Conservation (phyloP, 73 alveolate species). For the Loxodes magnus region DNA sequence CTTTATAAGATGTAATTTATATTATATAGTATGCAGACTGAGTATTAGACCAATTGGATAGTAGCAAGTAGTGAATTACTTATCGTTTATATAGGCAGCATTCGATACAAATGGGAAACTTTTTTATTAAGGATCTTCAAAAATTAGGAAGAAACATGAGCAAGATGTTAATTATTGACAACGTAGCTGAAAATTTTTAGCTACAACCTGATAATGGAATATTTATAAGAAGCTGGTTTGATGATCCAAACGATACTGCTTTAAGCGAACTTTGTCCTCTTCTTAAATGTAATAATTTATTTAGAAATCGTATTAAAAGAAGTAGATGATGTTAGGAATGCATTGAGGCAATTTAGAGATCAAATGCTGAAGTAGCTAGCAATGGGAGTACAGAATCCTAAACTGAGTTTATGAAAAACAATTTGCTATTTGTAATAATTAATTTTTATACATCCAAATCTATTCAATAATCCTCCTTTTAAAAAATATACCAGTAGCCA, state of each 20-base stretch:
- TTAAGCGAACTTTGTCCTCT: constrained; percentile 77
- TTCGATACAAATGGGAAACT: constrained; percentile 59
- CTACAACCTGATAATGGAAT: constrained; percentile 26
- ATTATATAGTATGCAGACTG: constrained; percentile 78
- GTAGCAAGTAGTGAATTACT: constrained; percentile 21
- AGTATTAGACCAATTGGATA: constrained; percentile 59
- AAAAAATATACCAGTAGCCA: too few species aligned
- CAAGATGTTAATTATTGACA: constrained; percentile 62
- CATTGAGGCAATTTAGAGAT: constrained; percentile 32
- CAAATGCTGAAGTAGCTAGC: constrained; percentile 18
- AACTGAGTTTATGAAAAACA: too few species aligned
- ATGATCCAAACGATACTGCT: constrained; percentile 68
- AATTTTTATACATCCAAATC: too few species aligned
- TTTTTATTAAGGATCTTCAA: constrained; percentile 71
- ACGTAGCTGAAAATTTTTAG: constrained; percentile 15
- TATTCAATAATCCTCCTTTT: too few species aligned
- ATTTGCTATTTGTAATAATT: too few species aligned
- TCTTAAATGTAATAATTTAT: constrained; percentile 12
- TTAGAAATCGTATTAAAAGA: constrained; percentile 26
- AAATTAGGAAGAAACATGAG: constrained; percentile 53
- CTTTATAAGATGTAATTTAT: constrained; percentile 17
- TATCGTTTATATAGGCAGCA: constrained; percentile 73
- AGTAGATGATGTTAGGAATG: constrained; percentile 24
- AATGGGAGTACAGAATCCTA: constrained; percentile 26
- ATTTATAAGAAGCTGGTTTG: constrained; percentile 15